These are phyloP conservation scores for Themeda triandra DNA, from an alignment of 176 grass and related monocot species.

Conservation along the genomic window DNA sequence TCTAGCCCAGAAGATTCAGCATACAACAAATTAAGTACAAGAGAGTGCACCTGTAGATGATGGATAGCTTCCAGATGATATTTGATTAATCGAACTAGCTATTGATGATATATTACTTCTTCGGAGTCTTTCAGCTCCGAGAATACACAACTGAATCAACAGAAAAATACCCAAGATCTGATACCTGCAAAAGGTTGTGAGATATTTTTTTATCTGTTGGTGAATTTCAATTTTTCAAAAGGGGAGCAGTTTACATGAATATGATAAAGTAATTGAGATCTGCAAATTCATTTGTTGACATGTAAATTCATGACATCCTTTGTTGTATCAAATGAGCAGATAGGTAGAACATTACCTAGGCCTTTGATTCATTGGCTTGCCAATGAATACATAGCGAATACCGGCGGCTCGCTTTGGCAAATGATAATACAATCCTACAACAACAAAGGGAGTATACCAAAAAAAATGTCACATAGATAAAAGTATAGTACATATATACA, in stretches of 20 bases:
- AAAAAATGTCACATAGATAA: slow-evolving; percentile 26
- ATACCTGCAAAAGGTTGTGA: slow-evolving; percentile 60
- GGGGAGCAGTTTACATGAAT: neutral
- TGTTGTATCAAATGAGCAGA: slow-evolving; percentile 2
- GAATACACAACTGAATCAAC: slow-evolving; percentile 90
- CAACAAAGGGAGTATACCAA: slow-evolving; percentile 26
- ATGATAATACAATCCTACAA: slow-evolving; percentile 96
- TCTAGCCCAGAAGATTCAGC: neutral
- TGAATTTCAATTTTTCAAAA: slow-evolving; percentile 1
- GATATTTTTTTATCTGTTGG: neutral
- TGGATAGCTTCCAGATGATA: slow-evolving; percentile 49
- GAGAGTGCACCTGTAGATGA: slow-evolving; percentile 50
- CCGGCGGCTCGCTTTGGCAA: slow-evolving; percentile 87
- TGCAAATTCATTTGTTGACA: neutral
- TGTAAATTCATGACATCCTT: neutral
- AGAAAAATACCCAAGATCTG: slow-evolving; percentile 97
- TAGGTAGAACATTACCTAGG: slow-evolving; percentile 58
- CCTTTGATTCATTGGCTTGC: slow-evolving; percentile 92
- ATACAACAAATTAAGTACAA: slow-evolving; percentile 3
- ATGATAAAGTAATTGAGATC: slow-evolving; percentile 7
- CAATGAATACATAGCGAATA: slow-evolving; percentile 97
- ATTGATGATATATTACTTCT: slow-evolving; percentile 92
- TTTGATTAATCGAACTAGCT: slow-evolving; percentile 81
- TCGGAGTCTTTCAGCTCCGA: slow-evolving; percentile 81
- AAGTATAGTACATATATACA: neutral